Base-by-base conservation (phyloP, 2,329 filamentous ascomycete genomes). In the Ascochyta viciae-villosae region DNA sequence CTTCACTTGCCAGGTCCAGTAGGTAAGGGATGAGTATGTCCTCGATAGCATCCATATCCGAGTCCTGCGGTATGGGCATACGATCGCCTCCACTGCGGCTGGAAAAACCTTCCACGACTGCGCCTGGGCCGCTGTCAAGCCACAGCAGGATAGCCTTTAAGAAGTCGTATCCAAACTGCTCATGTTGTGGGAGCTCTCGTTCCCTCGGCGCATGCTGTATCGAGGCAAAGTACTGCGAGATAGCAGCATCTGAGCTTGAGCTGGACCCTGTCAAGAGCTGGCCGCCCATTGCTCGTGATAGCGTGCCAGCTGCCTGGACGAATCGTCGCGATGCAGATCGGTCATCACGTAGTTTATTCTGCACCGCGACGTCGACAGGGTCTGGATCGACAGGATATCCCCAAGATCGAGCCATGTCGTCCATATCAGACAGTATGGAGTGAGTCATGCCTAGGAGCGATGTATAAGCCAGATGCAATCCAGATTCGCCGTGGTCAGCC, bases 151-250 rank as follows among this genome's bases (percentile, higher is more conserved):
- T 86, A 1, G 86, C 85, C 67, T 85, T 87, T 24, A 88, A 63
- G 62, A 89, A 88, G 61, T 88, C 86, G 62, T 87, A 87, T n/a
- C 80, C 80, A 66, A 88, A 88, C 13, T 82, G 81, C 40, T 84
- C 79, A 19, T 78, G 74, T 7, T 55, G 66, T 15, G 71, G 65
- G 9, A 75, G 39, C 6, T 66, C 62, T 8, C 73, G 62, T 39
- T 78, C 75, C 13, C 67, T 66, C 4, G 75, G 73, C 1, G 82
- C 80, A 16, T 80, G 79, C 38, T 72, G 73, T 24, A 86, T 81
- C 19, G 77, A 74, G n/a, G 76, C 68, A 61, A 85, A 85, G 41
- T 76, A 67, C n/a, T 76, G 69, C 23, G 80, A 65, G 9, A 77
- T 74, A 22, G 76, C 67, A 38, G 60, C 73, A 62, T 70, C 66